Evolutionary conservation across 345 rosid genomes (phyloP).

Genomic region (Citrus glauca): DNA sequence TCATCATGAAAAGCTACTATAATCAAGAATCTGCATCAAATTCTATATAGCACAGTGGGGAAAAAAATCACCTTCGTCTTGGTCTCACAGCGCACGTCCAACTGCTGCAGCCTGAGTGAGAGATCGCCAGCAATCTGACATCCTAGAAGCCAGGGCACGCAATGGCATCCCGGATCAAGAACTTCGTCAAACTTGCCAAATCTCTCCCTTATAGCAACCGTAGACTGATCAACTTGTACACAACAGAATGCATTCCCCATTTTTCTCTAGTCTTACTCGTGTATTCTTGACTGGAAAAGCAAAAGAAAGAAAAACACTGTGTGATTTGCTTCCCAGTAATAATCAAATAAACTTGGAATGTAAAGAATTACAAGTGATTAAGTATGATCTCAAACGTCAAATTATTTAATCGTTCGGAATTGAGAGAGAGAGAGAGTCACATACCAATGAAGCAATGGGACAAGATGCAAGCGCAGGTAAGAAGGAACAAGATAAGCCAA

Average conservation of each 20-base stretch:
- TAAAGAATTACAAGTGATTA: not conserved
- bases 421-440: not conserved
- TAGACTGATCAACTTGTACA: constrained; percentile 51
- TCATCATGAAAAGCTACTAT: not conserved
- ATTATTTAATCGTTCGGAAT: not conserved
- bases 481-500: not conserved
- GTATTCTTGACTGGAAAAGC: not conserved
- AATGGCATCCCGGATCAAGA: constrained; percentile 65
- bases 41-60: no score
- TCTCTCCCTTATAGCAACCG: constrained; percentile 50
- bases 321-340: not conserved
- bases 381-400: not conserved
- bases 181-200: constrained; percentile 59
- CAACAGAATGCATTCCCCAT: constrained; percentile 39
- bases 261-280: not conserved
- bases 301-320: not conserved
- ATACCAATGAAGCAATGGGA: not conserved
- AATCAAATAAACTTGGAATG: not conserved
- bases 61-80: constrained; percentile 25
- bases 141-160: constrained; percentile 59
- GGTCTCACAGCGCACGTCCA: constrained; percentile 39
- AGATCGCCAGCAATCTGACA: constrained; percentile 49
- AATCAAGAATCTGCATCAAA: not conserved
- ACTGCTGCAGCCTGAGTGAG: constrained; percentile 27
- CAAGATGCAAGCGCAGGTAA: not conserved